phyloP scores from a whole-genome alignment of 106 monocot species.

The Xerophyta viscosa region DNA sequence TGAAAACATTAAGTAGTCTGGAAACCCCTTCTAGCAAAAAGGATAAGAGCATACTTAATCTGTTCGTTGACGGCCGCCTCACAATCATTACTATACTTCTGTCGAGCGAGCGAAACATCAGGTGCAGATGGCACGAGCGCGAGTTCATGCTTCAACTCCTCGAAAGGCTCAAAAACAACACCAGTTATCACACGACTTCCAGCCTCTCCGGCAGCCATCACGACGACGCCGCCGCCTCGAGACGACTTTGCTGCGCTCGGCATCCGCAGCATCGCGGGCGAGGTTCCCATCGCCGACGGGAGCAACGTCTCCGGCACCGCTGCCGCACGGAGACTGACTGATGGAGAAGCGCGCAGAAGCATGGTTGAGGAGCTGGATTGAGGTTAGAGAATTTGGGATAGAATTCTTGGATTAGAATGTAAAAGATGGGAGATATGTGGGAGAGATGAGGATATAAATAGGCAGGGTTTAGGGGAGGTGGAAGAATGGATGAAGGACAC shows the following conservation, averaged over 20 bases:
- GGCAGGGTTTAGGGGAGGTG: not conserved
- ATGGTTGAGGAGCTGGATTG: conserved; percentile 5
- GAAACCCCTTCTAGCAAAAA: not conserved
- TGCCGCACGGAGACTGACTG: conserved; percentile 3
- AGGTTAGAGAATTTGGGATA: not conserved
- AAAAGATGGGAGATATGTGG: not conserved
- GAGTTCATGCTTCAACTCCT: conserved; percentile 65
- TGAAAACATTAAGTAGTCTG: not conserved
- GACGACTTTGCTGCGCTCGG: not conserved
- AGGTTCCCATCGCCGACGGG: not conserved
- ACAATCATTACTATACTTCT: conserved; percentile 49
- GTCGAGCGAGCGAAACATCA: conserved; percentile 49
- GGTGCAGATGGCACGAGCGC: conserved; percentile 33
- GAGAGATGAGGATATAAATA: not conserved
- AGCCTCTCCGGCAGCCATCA: not conserved
- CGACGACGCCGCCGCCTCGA: not conserved
- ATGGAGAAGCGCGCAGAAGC: conserved; percentile 20
- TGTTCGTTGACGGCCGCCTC: conserved; percentile 88
- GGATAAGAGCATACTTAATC: conserved; percentile 56
- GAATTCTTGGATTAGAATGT: conserved; percentile 18
- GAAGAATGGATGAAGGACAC: not conserved
- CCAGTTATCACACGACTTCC: conserved; percentile 17
- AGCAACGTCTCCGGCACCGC: conserved; percentile 3
- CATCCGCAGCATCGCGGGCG: conserved; percentile 5
- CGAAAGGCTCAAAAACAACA: conserved; percentile 67